Evolutionary conservation across 441 rosid species (phyloP).

Genomic region (Bocquillonia castaneifolia): DNA sequence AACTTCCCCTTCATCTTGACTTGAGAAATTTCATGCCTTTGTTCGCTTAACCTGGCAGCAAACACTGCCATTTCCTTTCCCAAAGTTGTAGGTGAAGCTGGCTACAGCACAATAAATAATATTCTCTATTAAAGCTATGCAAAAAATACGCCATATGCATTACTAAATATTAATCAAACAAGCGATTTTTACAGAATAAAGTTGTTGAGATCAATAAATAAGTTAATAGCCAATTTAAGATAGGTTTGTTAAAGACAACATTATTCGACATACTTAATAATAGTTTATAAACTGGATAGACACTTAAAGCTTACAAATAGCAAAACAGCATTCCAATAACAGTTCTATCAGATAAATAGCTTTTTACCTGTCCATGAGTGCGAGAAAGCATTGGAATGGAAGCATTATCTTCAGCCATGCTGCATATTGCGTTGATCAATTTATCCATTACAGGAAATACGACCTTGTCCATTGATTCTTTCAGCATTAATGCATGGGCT

Average conservation of each 20-base stretch:
- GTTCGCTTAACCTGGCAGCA: constrained; percentile 74
- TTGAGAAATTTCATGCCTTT: constrained; percentile 61
- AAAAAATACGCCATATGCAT: not conserved
- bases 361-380: constrained; percentile 91
- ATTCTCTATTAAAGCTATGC: not conserved
- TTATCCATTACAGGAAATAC: constrained; percentile 73
- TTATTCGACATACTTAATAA: not conserved
- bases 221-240: not conserved
- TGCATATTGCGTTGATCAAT: constrained; percentile 51
- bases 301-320: not conserved
- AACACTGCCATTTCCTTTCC: constrained; percentile 96
- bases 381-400: constrained; percentile 83
- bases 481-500: constrained; percentile 85
- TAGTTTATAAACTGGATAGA: not conserved
- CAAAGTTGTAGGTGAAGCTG: constrained; percentile 92
- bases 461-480: constrained; percentile 56
- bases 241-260: constrained; percentile 5
- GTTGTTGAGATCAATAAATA: not conserved
- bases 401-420: constrained; percentile 66
- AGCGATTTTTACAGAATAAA: not conserved
- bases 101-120: constrained; percentile 38
- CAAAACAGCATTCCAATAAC: not conserved
- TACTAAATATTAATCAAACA: not conserved
- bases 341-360: not conserved
- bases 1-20: constrained; percentile 84